Conservation (phyloP, 129 eudicot species). For the Tagetes erecta region DNA sequence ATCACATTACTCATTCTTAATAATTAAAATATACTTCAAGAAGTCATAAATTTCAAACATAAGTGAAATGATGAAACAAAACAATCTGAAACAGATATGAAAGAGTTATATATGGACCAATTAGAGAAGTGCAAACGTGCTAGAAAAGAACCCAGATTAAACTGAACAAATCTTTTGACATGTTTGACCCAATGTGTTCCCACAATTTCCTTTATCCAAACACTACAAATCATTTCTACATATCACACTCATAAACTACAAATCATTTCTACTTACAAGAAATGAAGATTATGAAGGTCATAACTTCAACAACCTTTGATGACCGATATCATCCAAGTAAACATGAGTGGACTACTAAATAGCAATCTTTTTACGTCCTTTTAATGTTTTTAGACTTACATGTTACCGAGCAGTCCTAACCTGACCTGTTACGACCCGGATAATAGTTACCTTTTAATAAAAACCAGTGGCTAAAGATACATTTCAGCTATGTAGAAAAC, state of each 20-base stretch:
- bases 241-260: not conserved
- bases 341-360: no score
- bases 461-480: no score
- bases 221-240: not conserved
- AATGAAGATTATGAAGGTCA: no score
- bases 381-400: no score
- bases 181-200: not conserved
- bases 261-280: not conserved
- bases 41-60: not conserved
- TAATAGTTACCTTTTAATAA: no score
- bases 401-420: no score
- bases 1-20: not conserved
- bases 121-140: not conserved
- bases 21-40: not conserved
- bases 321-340: no score
- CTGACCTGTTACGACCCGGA: no score
- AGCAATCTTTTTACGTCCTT: no score
- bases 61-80: not conserved
- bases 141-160: not conserved
- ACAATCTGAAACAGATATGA: not conserved
- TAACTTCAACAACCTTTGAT: no score
- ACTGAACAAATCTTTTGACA: not conserved
- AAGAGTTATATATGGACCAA: not conserved
- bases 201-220: not conserved
- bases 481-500: no score